These are phyloP conservation scores for Penicillium sp. DNA, from an alignment of 2,329 filamentous ascomycete genomes.

Conservation along the genomic window DNA sequence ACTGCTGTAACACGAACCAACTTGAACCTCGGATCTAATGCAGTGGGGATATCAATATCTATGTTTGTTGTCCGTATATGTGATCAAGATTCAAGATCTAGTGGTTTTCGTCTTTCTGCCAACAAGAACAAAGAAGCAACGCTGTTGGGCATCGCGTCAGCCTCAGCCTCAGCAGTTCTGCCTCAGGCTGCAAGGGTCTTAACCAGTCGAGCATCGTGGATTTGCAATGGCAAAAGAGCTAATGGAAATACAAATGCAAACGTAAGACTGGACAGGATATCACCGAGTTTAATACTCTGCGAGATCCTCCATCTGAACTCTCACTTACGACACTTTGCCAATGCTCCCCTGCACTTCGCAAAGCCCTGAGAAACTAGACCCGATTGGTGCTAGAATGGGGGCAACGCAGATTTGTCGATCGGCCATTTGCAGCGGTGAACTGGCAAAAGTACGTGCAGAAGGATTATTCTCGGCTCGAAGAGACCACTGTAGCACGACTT, in stretches of 20 bases:
- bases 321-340: not conserved
- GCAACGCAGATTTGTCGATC: conserved; percentile 3
- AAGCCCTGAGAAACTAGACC: conserved; percentile 4
- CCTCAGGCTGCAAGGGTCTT: not conserved
- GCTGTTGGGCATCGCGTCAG: not conserved
- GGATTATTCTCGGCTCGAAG: no score
- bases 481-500: no score
- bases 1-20: not conserved
- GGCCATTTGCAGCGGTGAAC: conserved; percentile 6
- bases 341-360: not conserved
- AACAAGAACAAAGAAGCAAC: not conserved
- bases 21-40: conserved; percentile 8
- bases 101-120: no score
- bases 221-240: not conserved
- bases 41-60: no score
- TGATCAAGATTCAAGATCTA: no score
- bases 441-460: not conserved
- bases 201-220: not conserved
- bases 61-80: no score
- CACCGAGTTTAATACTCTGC: no score
- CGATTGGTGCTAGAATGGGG: conserved; percentile 8
- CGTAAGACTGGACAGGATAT: no score
- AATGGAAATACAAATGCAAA: not conserved
- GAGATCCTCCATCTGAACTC: not conserved
- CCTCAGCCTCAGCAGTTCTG: not conserved